Base-by-base conservation (phyloP, 2,329 filamentous ascomycete genomes). In the Ceratocystis harringtonii region DNA sequence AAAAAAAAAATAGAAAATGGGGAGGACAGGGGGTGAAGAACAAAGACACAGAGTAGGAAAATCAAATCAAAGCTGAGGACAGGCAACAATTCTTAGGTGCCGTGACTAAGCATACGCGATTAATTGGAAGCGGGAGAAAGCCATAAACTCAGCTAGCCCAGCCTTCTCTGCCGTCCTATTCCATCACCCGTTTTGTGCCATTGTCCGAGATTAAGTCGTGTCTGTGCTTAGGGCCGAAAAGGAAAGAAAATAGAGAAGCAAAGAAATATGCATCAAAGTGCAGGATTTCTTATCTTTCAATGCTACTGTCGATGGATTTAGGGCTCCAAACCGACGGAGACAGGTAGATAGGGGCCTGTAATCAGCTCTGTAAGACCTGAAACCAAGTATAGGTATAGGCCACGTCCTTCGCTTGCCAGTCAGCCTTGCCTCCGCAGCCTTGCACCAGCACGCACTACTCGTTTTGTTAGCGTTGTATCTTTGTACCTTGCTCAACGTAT, bases 121-220 rank as follows among this genome's bases (percentile, higher is more conserved):
- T 15, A 17, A 7, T n/a, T 32, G 7, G n/a, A 30, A 32, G 28
- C 15, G 8, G 17, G 36, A 58, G 55, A 58, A n/a, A 32, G 32
- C 55, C 25, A 32, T 58, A 10, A 52, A 52, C 48, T 58, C 7
- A 36, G 25, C 55, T 12, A 50, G 22, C 48, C 36, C 7, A 36
- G 25, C 55, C 44, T 28, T 44, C 8, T 43, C 17, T 44, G 58
- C 25, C 15, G 3, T 61, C 25, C n/a, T 25, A 19, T 17, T 25
- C 48, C 1, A 43, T 32, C 43, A 17, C 65, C 62, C 55, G 57
- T 61, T 64, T 64, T 41, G 65, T 64, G n/a, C 62, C 55, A 64
- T 61, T 44, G 65, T 43, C 65, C 65, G 65, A 67, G 62, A 67
- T 67, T 67, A 64, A 19, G 58, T 41, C 44, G 62, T 41, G 62